Base-by-base conservation (phyloP, 441 rosid genomes). In the Gossypium davidsonii region DNA sequence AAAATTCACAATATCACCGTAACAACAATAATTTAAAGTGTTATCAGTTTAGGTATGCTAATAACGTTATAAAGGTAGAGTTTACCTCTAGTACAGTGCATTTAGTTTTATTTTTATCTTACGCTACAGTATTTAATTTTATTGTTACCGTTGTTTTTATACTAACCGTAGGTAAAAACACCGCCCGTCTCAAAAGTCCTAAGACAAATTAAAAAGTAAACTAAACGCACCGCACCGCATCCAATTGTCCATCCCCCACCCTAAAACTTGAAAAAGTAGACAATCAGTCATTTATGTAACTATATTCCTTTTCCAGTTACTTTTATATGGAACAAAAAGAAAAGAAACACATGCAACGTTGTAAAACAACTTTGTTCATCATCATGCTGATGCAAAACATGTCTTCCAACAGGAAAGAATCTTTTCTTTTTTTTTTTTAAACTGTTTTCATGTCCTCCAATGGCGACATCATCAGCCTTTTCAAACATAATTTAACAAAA, bases 381-480 rank as follows among this genome's bases (percentile, higher is more conserved):
- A 28, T 28, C 59, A 2, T 51, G 56, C 60, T 51, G 60, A 31
- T 51, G 60, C 60, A 68, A 37, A 68, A 31, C 72, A 68, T 51
- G 60, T 3, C n/a, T 51, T 15, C 60, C 63, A 58, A 58, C 34
- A 58, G 31, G 17, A 25, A 25, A n/a, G 63, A 58, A 58, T 58
- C 63, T 58, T 25, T 25, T 11, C 3, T 12, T 0, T 58, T 25
- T 25, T 11, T 57, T 25, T 3, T 4, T 57, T 57, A 3, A 3
- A 3, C 1, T 48, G 4, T 48, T 21, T 55, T 52, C 0, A 18
- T 55, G 56, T 17, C 52, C 34, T 56, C 34, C 14, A 70, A 39
- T 56, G 18, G 53, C 37, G 52, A 55, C 64, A 70, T 70, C 51
- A 70, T 37, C 20, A 17, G 72, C 17, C 72, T 68, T 68, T 68